Evolutionary conservation across 164 flowering plant species (phyloP).

Genomic region (Echeveria elegans): DNA sequence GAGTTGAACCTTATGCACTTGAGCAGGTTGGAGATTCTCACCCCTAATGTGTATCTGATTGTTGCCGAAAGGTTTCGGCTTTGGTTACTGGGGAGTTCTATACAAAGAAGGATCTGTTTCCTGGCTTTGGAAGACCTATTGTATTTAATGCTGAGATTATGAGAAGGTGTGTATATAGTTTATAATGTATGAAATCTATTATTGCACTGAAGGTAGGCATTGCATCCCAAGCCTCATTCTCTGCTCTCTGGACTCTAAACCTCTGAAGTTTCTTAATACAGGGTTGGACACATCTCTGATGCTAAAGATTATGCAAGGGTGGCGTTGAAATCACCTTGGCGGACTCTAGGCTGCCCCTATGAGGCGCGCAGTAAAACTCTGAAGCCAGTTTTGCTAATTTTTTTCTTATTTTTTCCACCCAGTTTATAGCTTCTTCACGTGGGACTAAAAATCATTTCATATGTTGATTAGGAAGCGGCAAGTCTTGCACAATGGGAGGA

Average conservation of each 20-base stretch:
- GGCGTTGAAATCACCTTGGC: constrained; percentile 90
- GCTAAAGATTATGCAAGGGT: constrained; percentile 93
- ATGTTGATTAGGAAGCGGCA: constrained; percentile 67
- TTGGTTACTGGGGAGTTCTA: constrained; percentile 87
- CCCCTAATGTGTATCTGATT: constrained; percentile 12
- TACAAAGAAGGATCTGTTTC: constrained; percentile 77
- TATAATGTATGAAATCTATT: background rate
- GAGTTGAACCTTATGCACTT: constrained; percentile 21
- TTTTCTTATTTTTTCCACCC: too few relatives aligned
- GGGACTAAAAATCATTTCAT: constrained; percentile 3
- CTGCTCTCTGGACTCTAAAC: background rate
- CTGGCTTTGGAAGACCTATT: constrained; percentile 94
- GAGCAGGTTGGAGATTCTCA: background rate
- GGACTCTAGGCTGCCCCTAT: constrained; percentile 90
- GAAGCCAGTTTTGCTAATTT: too few relatives aligned
- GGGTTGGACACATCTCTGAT: constrained; percentile 75
- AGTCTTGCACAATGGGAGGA: constrained; percentile 82
- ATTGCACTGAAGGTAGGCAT: background rate
- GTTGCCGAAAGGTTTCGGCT: constrained; percentile 70
- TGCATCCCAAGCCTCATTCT: constrained; percentile 2
- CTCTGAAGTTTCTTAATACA: constrained; percentile 10
- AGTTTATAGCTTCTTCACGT: background rate
- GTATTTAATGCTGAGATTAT: constrained; percentile 82
- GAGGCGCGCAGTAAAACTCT: constrained; percentile 29
- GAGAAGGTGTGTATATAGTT: constrained; percentile 76